phyloP scores from a whole-genome alignment of 768 basidiomycete genomes.

The Inosperma sp. region DNA sequence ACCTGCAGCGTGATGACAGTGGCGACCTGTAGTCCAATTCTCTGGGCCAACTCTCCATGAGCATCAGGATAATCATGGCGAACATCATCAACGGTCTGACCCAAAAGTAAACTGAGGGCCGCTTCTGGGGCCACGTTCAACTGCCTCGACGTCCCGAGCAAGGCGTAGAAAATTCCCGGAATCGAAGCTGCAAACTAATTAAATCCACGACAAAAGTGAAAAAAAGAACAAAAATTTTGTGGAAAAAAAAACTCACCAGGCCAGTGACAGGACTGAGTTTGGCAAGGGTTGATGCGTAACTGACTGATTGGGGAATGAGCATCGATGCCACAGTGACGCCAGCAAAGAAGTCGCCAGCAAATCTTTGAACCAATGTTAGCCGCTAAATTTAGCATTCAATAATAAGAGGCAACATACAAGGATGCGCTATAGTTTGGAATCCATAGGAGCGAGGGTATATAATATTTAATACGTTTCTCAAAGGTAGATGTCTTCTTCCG shows the following conservation, averaged over 20 bases:
- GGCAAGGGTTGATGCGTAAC: slow-evolving; percentile 86
- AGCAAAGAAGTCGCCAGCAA: slow-evolving; percentile 64
- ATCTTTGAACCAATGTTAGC: slow-evolving; percentile 19
- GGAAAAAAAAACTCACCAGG: slow-evolving; percentile 46
- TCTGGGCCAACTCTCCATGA: slow-evolving; percentile 40
- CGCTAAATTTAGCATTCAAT: not conserved
- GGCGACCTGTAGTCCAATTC: slow-evolving; percentile 60
- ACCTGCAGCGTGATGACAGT: slow-evolving; percentile 86
- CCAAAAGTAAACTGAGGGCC: slow-evolving; percentile 78
- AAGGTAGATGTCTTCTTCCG: slow-evolving; percentile 27
- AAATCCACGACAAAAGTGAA: too few relatives aligned
- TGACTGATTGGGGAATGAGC: slow-evolving; percentile 84
- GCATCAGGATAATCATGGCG: slow-evolving; percentile 46
- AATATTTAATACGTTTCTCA: slow-evolving; percentile 58
- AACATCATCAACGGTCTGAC: slow-evolving; percentile 76
- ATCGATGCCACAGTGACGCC: slow-evolving; percentile 83
- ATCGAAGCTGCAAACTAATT: slow-evolving; percentile 77
- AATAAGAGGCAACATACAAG: slow-evolving; percentile 42
- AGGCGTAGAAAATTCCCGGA: slow-evolving; percentile 82
- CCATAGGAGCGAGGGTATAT: slow-evolving; percentile 74
- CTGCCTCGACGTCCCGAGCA: slow-evolving; percentile 82
- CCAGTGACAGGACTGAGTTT: slow-evolving; percentile 82
- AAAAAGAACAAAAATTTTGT: not conserved
- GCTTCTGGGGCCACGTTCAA: slow-evolving; percentile 88
- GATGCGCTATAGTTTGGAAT: slow-evolving; percentile 71